A percentile compares a stretch with the other conserved stretches of the same genome.
phyloP scores from a whole-genome alignment of 208 protist genomes.

The Leishmania turanica region DNA sequence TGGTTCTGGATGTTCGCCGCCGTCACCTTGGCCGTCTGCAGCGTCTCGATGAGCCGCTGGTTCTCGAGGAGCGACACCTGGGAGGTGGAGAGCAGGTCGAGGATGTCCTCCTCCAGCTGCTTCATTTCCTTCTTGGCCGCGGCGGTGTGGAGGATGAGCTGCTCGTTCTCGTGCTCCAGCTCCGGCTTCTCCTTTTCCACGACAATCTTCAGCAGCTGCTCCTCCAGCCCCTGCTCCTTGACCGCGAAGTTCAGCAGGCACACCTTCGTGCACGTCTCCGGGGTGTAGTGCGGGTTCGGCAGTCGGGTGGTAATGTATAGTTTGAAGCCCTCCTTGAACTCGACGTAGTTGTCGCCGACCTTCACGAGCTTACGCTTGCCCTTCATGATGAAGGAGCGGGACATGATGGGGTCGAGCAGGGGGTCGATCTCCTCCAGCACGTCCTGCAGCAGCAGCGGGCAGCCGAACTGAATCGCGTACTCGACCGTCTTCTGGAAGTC shows the following conservation, averaged over 20 bases:
- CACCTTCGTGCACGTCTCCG: conserved; percentile 97
- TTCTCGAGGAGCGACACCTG: conserved; percentile 97
- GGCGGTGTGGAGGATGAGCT: conserved; percentile 96
- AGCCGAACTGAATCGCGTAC: conserved; percentile 97
- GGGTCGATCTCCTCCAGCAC: conserved; percentile 98
- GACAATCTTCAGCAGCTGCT: conserved; percentile 98
- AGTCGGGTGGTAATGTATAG: conserved; percentile 99
- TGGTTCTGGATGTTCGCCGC: conserved; percentile 95
- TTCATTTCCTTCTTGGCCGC: conserved; percentile 95
- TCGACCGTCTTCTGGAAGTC: conserved; percentile 97
- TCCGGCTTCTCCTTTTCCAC: conserved; percentile 97
- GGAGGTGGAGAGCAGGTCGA: conserved; percentile 93
- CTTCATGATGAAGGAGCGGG: conserved; percentile 93
- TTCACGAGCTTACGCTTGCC: conserved; percentile 93
- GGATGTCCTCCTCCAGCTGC: conserved; percentile 98
- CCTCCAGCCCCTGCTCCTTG: conserved; percentile 97
- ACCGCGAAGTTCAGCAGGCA: conserved; percentile 99
- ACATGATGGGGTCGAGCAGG: conserved; percentile 96
- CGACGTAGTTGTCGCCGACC: conserved; percentile 98
- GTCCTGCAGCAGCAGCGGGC: conserved; percentile 97
- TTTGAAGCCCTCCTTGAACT: conserved; percentile 97
- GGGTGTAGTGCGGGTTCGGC: conserved; percentile 97
- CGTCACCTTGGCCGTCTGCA: conserved; percentile 98
- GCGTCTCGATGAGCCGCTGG: conserved; percentile 96
- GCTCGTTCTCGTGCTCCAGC: conserved; percentile 98